Conservation (phyloP, 2,329 filamentous ascomycete species). For the Cordyceps farinosa region DNA sequence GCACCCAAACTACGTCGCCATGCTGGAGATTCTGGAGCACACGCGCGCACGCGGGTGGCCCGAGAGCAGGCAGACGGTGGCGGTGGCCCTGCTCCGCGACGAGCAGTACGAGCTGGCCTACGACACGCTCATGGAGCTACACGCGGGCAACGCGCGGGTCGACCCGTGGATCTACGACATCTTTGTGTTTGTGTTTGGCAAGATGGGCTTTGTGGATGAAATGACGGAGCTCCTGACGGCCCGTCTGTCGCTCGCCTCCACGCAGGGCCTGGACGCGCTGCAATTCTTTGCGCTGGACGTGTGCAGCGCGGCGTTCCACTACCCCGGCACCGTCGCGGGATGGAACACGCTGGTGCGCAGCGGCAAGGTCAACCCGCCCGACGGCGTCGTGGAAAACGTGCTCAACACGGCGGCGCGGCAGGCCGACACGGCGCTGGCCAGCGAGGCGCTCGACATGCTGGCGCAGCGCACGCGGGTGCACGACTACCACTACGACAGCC, state of each 20-base stretch:
- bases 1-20: constrained; percentile 80
- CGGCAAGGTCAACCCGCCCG: constrained; percentile 43
- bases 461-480: constrained; percentile 46
- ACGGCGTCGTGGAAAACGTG: constrained; percentile 63
- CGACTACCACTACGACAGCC: constrained; percentile 72
- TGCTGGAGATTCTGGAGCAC: constrained; percentile 65
- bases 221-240: constrained; percentile 65
- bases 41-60: constrained; percentile 68
- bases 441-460: constrained; percentile 59
- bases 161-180: constrained; percentile 75
- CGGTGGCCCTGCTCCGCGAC: constrained; percentile 74
- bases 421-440: constrained; percentile 65
- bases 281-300: constrained; percentile 73
- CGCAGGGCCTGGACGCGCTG: constrained; percentile 44
- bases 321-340: constrained; percentile 61
- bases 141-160: constrained; percentile 50
- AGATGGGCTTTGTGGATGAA: constrained; percentile 72
- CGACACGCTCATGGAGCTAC: constrained; percentile 64
- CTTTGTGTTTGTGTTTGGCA: constrained; percentile 69
- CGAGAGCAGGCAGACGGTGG: constrained; percentile 60
- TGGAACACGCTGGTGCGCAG: constrained; percentile 64
- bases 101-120: constrained; percentile 79
- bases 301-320: constrained; percentile 62
- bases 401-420: constrained; percentile 68
- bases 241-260: constrained; percentile 37